Percentiles rank a stretch among this genome's conserved stretches.
Conservation (phyloP, 169 alveolate genomes). For the Toxoplasma gondii region DNA sequence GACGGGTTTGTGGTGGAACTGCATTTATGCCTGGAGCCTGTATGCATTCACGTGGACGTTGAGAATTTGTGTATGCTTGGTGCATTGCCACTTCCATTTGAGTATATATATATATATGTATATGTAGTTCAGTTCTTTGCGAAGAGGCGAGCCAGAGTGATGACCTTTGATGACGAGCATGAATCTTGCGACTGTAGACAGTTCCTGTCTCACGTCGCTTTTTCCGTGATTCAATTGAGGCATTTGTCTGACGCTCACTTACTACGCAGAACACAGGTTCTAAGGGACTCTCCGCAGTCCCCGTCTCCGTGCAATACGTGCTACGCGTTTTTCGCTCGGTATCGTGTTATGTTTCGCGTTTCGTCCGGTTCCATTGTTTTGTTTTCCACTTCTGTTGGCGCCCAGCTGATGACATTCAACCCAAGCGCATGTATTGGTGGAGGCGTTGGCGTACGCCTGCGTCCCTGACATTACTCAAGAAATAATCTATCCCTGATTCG, state of each 20-base stretch:
- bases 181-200: not conserved
- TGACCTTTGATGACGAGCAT: slow-evolving; percentile 1
- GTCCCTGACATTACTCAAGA: not conserved
- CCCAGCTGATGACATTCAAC: not conserved
- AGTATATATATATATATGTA: too few species aligned
- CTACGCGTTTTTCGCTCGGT: too few species aligned
- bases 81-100: not conserved
- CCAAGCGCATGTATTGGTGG: slow-evolving; percentile 41
- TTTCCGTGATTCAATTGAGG: slow-evolving; percentile 19
- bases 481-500: slow-evolving; percentile 31
- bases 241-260: slow-evolving; percentile 33
- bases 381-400: not conserved
- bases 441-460: not conserved
- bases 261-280: not conserved
- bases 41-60: too few species aligned
- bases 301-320: too few species aligned
- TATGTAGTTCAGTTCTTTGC: too few species aligned
- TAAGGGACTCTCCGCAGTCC: too few species aligned
- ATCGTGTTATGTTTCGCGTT: not conserved
- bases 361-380: not conserved
- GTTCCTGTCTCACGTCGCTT: not conserved
- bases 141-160: not conserved
- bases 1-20: too few species aligned
- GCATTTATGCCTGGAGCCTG: too few species aligned
- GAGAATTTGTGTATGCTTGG: too few species aligned